Conservation (phyloP, 495 filamentous ascomycete species). For the Penicillium paxilli region DNA sequence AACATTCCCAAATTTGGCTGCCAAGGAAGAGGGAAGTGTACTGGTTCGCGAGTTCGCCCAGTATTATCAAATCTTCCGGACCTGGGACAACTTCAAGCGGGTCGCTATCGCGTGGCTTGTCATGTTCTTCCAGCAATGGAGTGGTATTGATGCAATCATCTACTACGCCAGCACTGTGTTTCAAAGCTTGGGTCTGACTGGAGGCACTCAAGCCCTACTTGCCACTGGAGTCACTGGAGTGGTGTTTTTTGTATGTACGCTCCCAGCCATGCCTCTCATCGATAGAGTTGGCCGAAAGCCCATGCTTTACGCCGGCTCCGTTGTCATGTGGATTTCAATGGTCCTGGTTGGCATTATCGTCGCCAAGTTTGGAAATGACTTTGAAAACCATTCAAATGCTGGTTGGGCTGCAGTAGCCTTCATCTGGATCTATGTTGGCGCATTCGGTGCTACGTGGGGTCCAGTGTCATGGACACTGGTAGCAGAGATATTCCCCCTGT, state of each 20-base stretch:
- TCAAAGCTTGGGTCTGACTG: conserved; percentile 81
- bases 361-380: conserved; percentile 35
- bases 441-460: conserved; percentile 70
- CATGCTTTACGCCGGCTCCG: conserved; percentile 68
- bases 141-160: conserved; percentile 43
- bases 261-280: conserved; percentile 72
- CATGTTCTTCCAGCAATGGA: conserved; percentile 46
- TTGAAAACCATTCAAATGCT: conserved; percentile 31
- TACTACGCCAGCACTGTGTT: conserved; percentile 41
- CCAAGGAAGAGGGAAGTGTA: conserved; percentile 23
- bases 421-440: conserved; percentile 33
- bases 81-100: conserved; percentile 42
- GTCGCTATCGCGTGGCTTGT: conserved; percentile 37
- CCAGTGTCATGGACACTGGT: conserved; percentile 26
- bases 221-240: conserved; percentile 60
- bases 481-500: conserved; percentile 44
- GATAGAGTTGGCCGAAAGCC: conserved; percentile 74
- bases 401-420: conserved; percentile 44
- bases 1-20: conserved; percentile 34
- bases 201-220: conserved; percentile 70
- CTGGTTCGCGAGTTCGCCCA: conserved; percentile 36
- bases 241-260: conserved; percentile 68
- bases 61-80: conserved; percentile 33
- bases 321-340: conserved; percentile 35
- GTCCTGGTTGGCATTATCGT: conserved; percentile 50